phyloP scores from a whole-genome alignment of 768 basidiomycete species.

The Naematelia aurantialba region DNA sequence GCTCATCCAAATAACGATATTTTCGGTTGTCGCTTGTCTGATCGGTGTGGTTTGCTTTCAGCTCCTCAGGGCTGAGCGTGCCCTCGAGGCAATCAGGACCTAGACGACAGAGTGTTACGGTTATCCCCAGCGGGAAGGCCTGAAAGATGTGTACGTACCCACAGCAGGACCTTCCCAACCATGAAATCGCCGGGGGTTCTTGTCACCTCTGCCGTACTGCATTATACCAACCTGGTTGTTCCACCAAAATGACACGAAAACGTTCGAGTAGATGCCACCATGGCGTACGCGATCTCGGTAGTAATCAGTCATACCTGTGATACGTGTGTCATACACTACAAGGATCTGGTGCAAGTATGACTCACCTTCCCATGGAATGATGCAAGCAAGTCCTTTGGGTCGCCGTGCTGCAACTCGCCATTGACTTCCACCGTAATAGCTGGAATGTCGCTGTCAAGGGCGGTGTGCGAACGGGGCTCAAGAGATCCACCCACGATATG shows the following conservation, averaged over 20 bases:
- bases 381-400: conserved; percentile 4
- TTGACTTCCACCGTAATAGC: conserved; percentile 2
- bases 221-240: conserved; percentile 1
- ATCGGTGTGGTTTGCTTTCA: conserved; percentile 21
- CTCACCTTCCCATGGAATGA: conserved; percentile 6
- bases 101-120: not conserved
- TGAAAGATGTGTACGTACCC: too few species aligned
- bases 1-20: conserved; percentile 32
- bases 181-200: not conserved
- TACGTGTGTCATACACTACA: not conserved
- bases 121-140: too few species aligned
- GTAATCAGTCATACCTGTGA: not conserved
- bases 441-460: not conserved
- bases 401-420: conserved; percentile 3
- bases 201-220: not conserved
- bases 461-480: not conserved
- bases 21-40: conserved; percentile 29
- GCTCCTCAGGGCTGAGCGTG: not conserved
- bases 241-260: conserved; percentile 1
- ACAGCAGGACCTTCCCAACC: not conserved
- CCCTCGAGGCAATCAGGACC: not conserved
- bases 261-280: conserved; percentile 1
- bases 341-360: not conserved
- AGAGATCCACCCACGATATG: conserved; percentile 32
- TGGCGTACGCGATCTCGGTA: conserved; percentile 1